Evolutionary conservation across 345 rosid species (phyloP).

Genomic region (Eucalyptus cladocalyx): DNA sequence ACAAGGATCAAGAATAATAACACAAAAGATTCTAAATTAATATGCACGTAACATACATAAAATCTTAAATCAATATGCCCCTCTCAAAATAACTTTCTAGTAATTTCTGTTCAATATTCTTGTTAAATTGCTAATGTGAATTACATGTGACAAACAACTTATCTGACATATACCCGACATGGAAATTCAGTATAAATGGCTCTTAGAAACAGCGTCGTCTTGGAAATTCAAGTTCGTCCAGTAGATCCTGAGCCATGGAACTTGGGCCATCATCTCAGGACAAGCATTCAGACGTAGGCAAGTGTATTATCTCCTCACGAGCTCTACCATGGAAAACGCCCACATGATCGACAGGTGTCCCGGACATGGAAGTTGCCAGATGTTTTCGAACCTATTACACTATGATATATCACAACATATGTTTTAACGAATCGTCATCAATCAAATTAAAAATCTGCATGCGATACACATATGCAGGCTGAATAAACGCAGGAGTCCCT

Average conservation of each 20-base stretch:
- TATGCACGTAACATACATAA: not conserved
- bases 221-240: not conserved
- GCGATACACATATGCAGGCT: not conserved
- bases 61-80: not conserved
- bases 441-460: not conserved
- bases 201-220: not conserved
- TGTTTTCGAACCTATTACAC: not conserved
- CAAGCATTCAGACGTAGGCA: not conserved
- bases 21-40: not conserved
- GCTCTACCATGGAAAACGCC: not conserved
- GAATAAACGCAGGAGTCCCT: not conserved
- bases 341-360: not conserved
- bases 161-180: fast-evolving
- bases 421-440: not conserved
- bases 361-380: not conserved
- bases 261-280: not conserved
- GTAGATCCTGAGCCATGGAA: not conserved
- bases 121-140: not conserved
- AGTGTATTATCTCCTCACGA: not conserved
- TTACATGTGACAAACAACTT: not conserved
- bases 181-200: not conserved
- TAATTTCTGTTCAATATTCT: fast-evolving
- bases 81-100: not conserved
- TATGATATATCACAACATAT: not conserved
- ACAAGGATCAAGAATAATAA: not conserved